A percentile compares a stretch with the other conserved stretches of the same genome.
These are phyloP conservation scores for Gymnopilus dilepis DNA, from an alignment of 768 basidiomycete species.

Conservation along the genomic window DNA sequence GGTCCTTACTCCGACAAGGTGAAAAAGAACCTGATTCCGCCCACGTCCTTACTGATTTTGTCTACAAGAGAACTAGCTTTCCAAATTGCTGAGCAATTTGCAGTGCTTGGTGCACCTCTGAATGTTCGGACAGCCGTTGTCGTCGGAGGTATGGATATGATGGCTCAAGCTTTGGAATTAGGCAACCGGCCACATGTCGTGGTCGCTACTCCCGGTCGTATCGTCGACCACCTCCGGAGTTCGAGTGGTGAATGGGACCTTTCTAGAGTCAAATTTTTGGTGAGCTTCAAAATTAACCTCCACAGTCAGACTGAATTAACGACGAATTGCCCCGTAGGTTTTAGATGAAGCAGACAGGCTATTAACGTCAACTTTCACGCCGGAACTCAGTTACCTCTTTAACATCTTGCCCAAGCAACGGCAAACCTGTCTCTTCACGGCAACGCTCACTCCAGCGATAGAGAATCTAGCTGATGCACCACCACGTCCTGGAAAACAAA, in stretches of 20 bases:
- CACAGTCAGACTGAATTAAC: background rate
- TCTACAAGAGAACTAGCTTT: conserved; percentile 85
- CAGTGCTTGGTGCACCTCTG: conserved; percentile 82
- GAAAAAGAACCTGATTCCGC: conserved; percentile 19
- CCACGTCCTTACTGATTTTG: background rate
- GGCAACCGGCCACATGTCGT: conserved; percentile 88
- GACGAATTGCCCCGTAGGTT: no score
- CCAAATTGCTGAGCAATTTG: conserved; percentile 96
- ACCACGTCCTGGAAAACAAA: conserved; percentile 82
- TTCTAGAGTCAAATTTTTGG: conserved; percentile 84
- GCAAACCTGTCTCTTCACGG: conserved; percentile 98
- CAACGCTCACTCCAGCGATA: conserved; percentile 88
- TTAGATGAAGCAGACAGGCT: conserved; percentile 97
- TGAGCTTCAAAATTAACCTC: conserved; percentile 37
- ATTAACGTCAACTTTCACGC: conserved; percentile 85
- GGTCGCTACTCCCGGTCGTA: conserved; percentile 93
- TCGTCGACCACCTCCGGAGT: conserved; percentile 88
- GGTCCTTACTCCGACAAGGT: conserved; percentile 95
- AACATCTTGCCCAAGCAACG: conserved; percentile 76
- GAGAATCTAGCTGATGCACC: conserved; percentile 74
- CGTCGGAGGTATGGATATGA: conserved; percentile 99
- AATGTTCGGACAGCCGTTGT: conserved; percentile 86
- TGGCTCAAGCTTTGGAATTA: conserved; percentile 89
- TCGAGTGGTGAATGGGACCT: conserved; percentile 83
- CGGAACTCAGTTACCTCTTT: conserved; percentile 84